These are phyloP conservation scores for Talaromyces funiculosus DNA, from an alignment of 2,329 filamentous ascomycete species.

Conservation along the genomic window DNA sequence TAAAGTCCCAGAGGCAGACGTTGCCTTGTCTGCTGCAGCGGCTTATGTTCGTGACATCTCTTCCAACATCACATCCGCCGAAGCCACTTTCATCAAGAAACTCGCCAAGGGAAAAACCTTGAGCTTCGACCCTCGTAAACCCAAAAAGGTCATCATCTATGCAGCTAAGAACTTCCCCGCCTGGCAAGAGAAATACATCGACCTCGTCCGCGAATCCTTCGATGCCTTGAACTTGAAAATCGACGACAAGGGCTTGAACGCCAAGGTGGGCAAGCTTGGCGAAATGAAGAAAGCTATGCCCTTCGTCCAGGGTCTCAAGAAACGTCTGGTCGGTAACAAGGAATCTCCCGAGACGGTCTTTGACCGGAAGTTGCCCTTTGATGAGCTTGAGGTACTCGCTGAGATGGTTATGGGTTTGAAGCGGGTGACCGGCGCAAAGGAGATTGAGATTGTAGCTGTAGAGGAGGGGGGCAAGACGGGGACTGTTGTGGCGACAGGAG, in stretches of 20 bases:
- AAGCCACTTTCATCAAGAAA: slow-evolving; percentile 70
- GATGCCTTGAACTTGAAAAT: slow-evolving; percentile 55
- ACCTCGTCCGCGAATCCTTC: slow-evolving; percentile 68
- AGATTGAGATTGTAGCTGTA: slow-evolving; percentile 66
- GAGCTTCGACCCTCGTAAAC: slow-evolving; percentile 80
- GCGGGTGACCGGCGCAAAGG: slow-evolving; percentile 65
- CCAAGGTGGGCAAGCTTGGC: slow-evolving; percentile 71
- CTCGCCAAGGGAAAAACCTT: slow-evolving; percentile 86
- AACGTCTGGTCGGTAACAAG: slow-evolving; percentile 63
- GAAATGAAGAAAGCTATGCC: slow-evolving; percentile 96
- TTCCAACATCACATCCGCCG: slow-evolving; percentile 78
- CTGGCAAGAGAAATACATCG: slow-evolving; percentile 90
- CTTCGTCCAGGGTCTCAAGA: slow-evolving; percentile 84
- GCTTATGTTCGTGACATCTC: slow-evolving; percentile 72
- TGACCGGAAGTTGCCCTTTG: slow-evolving; percentile 77
- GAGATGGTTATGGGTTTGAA: slow-evolving; percentile 77
- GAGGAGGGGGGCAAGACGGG: slow-evolving; percentile 52
- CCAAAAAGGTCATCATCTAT: slow-evolving; percentile 87
- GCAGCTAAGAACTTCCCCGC: slow-evolving; percentile 71
- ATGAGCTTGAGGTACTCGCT: slow-evolving; percentile 68
- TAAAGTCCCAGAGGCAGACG: slow-evolving; percentile 58
- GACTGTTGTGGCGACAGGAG: slow-evolving; percentile 42
- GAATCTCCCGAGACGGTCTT: slow-evolving; percentile 65
- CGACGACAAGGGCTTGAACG: slow-evolving; percentile 76
- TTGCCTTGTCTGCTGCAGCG: slow-evolving; percentile 67